Base-by-base conservation (phyloP, 768 basidiomycete genomes). In the Suillus placidus region DNA sequence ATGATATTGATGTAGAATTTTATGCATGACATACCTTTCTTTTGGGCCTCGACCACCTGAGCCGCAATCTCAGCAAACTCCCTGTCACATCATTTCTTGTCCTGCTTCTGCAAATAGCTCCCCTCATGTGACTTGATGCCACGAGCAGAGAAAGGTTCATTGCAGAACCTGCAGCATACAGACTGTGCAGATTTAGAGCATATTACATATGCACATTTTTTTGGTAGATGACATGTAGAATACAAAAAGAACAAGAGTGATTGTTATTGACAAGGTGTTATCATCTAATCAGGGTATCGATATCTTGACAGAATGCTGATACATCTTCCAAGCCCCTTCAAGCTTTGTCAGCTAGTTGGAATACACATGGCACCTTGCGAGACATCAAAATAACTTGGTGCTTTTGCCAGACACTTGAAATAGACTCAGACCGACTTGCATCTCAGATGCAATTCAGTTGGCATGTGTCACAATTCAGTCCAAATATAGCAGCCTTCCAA, bases 41-140 rank as follows among this genome's bases (percentile, higher is more conserved):
- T 56, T 38, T 49, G 34, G 16, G 30, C 47, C 42, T 60, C 37
- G 6, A 60, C n/a, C 12, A 64, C 34, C 6, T 47, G 34, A 14
- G 16, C 64, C 16, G 45, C 40, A 37, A 37, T 43, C 4, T 45
- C 12, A 13, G 52, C 38, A 35, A 57, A 64, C 64, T 64, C 64
- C 34, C 38, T 35, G 8, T 60, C 13, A 18, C 47, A 20, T 26
- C 23, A 0, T 51, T 30, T 51, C 37, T 60, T 60, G 16, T 47
- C 43, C 52, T 9, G 61, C 37, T 49, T 60, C 2, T 6, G 14
- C 13, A 7, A 37, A 60, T 47, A 64, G 57, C 56, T 51, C 16
- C 57, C 57, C 38, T 60, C n/a, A 13, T 64, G 64, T 3, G 47
- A 64, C 49, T 60, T 64, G 64, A 64, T 38, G 34, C 58, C 47